phyloP scores from a whole-genome alignment of 2,329 filamentous ascomycete genomes.

The Sclerotinia sclerotiorum region DNA sequence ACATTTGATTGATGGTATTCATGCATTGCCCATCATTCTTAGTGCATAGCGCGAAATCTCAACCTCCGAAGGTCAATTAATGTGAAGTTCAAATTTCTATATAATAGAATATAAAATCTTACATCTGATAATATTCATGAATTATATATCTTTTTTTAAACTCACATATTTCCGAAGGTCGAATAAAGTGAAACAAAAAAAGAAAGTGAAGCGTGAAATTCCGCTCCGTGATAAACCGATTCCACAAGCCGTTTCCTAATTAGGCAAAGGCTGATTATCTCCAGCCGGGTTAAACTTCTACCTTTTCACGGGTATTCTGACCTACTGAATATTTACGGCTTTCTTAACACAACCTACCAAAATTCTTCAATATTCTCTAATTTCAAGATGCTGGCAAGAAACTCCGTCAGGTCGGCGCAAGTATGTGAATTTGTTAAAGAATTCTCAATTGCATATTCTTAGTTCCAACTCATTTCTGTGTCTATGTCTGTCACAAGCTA shows the following conservation, averaged over 20 bases:
- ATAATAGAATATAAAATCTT: not conserved
- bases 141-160: too few species aligned
- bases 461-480: slow-evolving; percentile 19
- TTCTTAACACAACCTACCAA: slow-evolving; percentile 16
- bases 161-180: not conserved
- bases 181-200: slow-evolving; percentile 9
- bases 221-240: slow-evolving; percentile 23
- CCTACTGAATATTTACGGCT: slow-evolving; percentile 16
- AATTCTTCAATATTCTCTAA: slow-evolving; percentile 18
- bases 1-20: not conserved
- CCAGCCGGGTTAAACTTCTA: slow-evolving; percentile 20
- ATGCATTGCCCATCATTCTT: slow-evolving; percentile 1
- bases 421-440: slow-evolving; percentile 40
- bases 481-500: slow-evolving; percentile 19
- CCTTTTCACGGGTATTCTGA: slow-evolving; percentile 21
- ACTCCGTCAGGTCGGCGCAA: slow-evolving; percentile 46
- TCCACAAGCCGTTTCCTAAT: slow-evolving; percentile 21
- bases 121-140: not conserved
- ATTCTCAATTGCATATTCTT: slow-evolving; percentile 33
- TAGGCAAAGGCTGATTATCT: slow-evolving; percentile 13
- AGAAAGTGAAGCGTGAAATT: slow-evolving; percentile 17
- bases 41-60: too few species aligned
- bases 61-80: too few species aligned
- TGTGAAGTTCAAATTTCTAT: not conserved
- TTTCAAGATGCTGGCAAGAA: slow-evolving; percentile 39